phyloP scores from a whole-genome alignment of 1,284 basidiomycete genomes.

The Psilocybe mexicana region DNA sequence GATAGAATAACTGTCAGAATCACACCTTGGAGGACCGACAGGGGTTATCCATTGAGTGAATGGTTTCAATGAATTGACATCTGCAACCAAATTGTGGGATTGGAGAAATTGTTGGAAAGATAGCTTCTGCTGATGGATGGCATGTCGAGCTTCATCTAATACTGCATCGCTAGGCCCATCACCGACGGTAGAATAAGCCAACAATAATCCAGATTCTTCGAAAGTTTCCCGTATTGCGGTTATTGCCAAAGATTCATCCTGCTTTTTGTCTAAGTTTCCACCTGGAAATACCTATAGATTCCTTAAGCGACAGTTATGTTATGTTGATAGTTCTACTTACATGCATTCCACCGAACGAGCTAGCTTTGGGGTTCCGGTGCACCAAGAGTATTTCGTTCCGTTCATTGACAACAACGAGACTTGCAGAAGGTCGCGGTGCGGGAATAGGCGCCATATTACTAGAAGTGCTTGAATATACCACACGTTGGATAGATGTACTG shows the following conservation, averaged over 20 bases:
- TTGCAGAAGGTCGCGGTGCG: conserved; percentile 59
- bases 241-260: conserved; percentile 55
- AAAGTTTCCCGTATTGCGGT: conserved; percentile 75
- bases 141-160: conserved; percentile 55
- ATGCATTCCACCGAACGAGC: conserved; percentile 64
- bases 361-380: conserved; percentile 62
- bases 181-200: conserved; percentile 42
- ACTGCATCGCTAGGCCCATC: conserved; percentile 33
- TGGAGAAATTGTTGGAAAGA: conserved; percentile 57
- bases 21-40: conserved; percentile 48
- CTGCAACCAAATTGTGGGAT: conserved; percentile 42
- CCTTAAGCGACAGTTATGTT: too few species aligned
- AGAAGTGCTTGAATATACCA: conserved; percentile 4
- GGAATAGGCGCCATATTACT: conserved; percentile 17
- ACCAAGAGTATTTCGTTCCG: conserved; percentile 69
- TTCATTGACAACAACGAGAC: conserved; percentile 61
- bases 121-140: conserved; percentile 52
- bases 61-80: conserved; percentile 50
- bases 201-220: conserved; percentile 67
- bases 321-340: conserved; percentile 36
- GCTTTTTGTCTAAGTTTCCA: conserved; percentile 60
- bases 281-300: conserved; percentile 67
- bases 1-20: background rate
- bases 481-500: background rate
- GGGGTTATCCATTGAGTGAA: conserved; percentile 77